Evolutionary conservation across 2,329 filamentous ascomycete genomes (phyloP), one percentile per base, ranked within the genome.

Genomic region (Zymoseptoria tritici): DNA sequence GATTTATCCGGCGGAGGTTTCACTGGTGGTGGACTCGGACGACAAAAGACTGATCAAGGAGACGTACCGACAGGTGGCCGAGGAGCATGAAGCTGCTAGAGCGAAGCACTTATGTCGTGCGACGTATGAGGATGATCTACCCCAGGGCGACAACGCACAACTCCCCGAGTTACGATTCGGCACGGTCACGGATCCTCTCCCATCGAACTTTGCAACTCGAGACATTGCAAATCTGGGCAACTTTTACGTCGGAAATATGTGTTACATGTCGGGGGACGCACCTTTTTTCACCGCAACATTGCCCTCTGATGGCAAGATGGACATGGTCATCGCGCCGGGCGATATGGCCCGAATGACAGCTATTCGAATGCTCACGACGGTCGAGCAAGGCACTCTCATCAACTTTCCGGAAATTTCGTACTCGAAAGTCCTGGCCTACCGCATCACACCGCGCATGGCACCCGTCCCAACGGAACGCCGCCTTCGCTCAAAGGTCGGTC

Each of bases 181-280:
- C 55, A 93, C 90, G 0, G 78, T 94, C 60, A 83, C 85, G 56
- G 90, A 95, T 66, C 80, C 87, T 16, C 73, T 97, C 0, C 92
- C 91, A 0, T 77, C 83, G 1, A 87, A 84, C 52, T 99, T 94
- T 91, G 81, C 88, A 62, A 77, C 88, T 20, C 77, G 88, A 2
- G 84, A 88, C 0, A 83, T 88, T 63, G 85, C 94, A 63, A 90
- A 87, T 29, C 79, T 99, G 58, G 91, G 91, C 53, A 97, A 90
- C 70, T 96, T 99, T 73, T 97, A 95, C 75, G 89, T 87, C 31
- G 94, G 94, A 62, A 99, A 97, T 73, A 95, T 97, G 87, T 85
- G 89, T 22, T 95, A 88, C 74, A 93, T 99, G 90, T 87, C 92
- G 0, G 82, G 90, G 11, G 87, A 93, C 64, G 82, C 87, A 60